Evolutionary conservation across 345 rosid genomes (phyloP).

Genomic region (Boechera stricta): DNA sequence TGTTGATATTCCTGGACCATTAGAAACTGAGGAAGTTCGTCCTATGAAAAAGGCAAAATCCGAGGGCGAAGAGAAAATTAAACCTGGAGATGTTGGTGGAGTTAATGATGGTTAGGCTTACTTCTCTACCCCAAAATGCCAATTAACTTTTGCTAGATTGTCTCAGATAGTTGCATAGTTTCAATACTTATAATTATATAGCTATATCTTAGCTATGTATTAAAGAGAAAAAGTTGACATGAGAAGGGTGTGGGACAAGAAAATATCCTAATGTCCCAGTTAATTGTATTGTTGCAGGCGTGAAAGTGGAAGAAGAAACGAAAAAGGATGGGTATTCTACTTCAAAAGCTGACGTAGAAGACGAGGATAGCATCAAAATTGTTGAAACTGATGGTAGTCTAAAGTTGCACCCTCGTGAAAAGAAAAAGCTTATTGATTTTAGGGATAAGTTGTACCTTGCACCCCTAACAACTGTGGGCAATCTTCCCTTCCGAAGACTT

Average conservation of each 20-base stretch:
- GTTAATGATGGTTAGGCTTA: conserved; percentile 51
- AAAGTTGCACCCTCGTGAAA: conserved; percentile 77
- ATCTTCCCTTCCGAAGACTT: conserved; percentile 95
- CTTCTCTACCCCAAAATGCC: conserved; percentile 12
- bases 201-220: neutral
- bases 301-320: conserved; percentile 36
- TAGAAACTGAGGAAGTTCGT: conserved; percentile 53
- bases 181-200: neutral
- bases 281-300: conserved; percentile 49
- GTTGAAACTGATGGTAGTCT: conserved; percentile 63
- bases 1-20: conserved; percentile 45
- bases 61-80: conserved; percentile 43
- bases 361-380: conserved; percentile 37
- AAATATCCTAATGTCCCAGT: conserved; percentile 20
- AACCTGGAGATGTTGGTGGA: conserved; percentile 43
- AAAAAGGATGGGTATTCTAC: conserved; percentile 36
- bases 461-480: conserved; percentile 94
- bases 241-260: conserved; percentile 11
- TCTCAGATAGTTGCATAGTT: conserved; percentile 16
- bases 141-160: neutral
- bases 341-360: conserved; percentile 42
- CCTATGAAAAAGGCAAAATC: conserved; percentile 78
- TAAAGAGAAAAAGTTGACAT: neutral
- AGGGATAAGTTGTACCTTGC: conserved; percentile 91
- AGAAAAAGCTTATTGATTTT: conserved; percentile 79